Conservation (phyloP, 2,329 filamentous ascomycete species). For the Diplodia corticola region DNA sequence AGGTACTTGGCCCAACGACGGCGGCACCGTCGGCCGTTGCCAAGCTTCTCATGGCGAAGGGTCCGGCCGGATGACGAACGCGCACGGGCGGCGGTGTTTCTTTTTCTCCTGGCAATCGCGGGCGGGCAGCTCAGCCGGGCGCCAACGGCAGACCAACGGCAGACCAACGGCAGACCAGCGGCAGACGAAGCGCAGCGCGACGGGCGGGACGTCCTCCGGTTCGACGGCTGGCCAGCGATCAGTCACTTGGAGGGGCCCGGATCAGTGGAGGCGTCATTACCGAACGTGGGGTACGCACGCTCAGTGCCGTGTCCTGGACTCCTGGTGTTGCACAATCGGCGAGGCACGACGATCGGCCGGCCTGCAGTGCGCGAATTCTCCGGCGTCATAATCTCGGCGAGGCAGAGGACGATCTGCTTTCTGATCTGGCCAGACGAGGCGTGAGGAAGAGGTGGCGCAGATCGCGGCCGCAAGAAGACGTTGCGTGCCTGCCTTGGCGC, state of each 20-base stretch:
- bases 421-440: slow-evolving; percentile 3
- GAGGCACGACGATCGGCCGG: not conserved
- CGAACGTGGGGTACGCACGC: slow-evolving; percentile 4
- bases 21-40: slow-evolving; percentile 3
- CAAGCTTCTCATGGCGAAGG: not conserved
- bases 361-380: slow-evolving; percentile 11
- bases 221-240: not conserved
- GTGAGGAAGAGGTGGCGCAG: not conserved
- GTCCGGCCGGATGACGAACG: not conserved
- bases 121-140: not conserved
- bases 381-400: slow-evolving; percentile 5
- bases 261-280: not conserved
- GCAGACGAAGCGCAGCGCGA: not conserved
- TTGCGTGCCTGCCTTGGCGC: too few relatives aligned
- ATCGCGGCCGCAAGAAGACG: not conserved
- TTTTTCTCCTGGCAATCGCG: not conserved
- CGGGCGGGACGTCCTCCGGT: not conserved
- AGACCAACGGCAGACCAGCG: not conserved
- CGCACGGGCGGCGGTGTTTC: not conserved
- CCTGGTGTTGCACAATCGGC: too few relatives aligned
- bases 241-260: not conserved
- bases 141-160: not conserved
- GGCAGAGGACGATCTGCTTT: too few relatives aligned
- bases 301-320: too few relatives aligned
- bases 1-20: not conserved